Conservation (phyloP, 257 asterid genomes). For the Verbascum thapsus region DNA sequence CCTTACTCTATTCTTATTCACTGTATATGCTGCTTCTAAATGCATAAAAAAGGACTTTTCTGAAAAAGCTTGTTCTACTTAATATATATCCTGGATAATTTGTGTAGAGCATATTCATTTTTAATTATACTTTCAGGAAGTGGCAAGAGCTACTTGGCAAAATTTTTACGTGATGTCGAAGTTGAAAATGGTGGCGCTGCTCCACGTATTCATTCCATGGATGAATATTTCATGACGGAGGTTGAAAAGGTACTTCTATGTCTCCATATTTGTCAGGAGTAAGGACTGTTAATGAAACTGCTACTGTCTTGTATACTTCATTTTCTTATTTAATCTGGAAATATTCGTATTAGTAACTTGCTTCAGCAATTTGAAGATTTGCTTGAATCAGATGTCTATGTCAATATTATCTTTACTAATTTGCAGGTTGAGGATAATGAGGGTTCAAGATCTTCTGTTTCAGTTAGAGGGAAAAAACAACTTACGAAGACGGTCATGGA, state of each 20-base stretch:
- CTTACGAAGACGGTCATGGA: conserved; percentile 74
- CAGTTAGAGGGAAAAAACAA: conserved; percentile 66
- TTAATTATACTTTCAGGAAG: conserved; percentile 64
- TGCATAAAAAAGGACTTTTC: conserved; percentile 13
- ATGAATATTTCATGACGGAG: conserved; percentile 98
- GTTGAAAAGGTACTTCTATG: conserved; percentile 75
- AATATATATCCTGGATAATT: not conserved
- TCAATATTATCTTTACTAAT: conserved; percentile 23
- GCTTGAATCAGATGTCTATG: conserved; percentile 21
- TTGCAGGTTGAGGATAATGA: conserved; percentile 74
- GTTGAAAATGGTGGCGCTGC: conserved; percentile 92
- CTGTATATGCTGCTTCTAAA: not conserved
- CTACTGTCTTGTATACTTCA: conserved; percentile 1
- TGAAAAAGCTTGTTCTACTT: conserved; percentile 9
- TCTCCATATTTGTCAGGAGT: conserved; percentile 11
- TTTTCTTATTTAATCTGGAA: not conserved
- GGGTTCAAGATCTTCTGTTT: conserved; percentile 55
- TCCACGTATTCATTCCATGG: conserved; percentile 93
- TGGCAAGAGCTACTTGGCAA: conserved; percentile 97
- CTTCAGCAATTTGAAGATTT: conserved; percentile 24
- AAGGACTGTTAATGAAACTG: conserved; percentile 10
- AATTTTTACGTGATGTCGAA: conserved; percentile 85
- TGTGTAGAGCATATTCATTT: not conserved
- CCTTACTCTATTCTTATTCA: conserved; percentile 1
- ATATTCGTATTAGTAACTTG: conserved; percentile 14